Base-by-base conservation (phyloP, 495 filamentous ascomycete genomes). In the Hapsidospora chrysogenum region DNA sequence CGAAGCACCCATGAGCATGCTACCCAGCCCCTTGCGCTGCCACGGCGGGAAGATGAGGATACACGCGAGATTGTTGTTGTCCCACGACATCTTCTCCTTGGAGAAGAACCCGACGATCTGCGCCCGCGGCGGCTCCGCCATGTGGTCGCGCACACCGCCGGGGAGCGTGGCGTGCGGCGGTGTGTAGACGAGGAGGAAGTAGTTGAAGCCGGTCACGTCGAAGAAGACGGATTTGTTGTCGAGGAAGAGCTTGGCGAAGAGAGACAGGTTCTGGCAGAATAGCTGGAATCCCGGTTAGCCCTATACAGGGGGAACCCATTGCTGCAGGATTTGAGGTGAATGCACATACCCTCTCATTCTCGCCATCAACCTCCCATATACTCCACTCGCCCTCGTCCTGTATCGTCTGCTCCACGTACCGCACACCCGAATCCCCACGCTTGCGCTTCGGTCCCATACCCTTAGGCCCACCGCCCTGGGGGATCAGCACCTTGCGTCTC, bases 161-260 rank as follows among this genome's bases (percentile, higher is more conserved):
- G 42, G 49, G 41, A 56, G 47, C 1, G 56, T 34, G 5, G 58
- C 23, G 33, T 51, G 49, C 33, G 59, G 67, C 48, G 61, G 60
- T 3, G 69, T 76, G 39, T 76, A 61, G 31, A 81, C 72, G 36
- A 96, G 75, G 15, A 92, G 74, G 51, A 92, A 96, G 64, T 94
- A 99, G 44, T 86, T 75, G 60, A 99, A 99, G 37, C 80, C 82
- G 23, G 75, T 74, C 40, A 94, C 84, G 47, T 96, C 92, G 63
- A 92, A 99, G 58, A 93, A 96, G 40, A 99, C 85, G 15, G 84
- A 92, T 52, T 99, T 99, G 51, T 86, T 93, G 52, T 95, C 86
- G 36, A 97, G 76, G 55, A 94, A 97, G 34, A 97, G 70, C 49
- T 96, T 96, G n/a, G 85, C 83, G 54, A 96, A 94, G 27, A 97